A percentile compares a stretch with the other conserved stretches of the same genome.
These are phyloP conservation scores for Dothidotthia symphoricarpi DNA, from an alignment of 2,329 filamentous ascomycete species.

Conservation along the genomic window DNA sequence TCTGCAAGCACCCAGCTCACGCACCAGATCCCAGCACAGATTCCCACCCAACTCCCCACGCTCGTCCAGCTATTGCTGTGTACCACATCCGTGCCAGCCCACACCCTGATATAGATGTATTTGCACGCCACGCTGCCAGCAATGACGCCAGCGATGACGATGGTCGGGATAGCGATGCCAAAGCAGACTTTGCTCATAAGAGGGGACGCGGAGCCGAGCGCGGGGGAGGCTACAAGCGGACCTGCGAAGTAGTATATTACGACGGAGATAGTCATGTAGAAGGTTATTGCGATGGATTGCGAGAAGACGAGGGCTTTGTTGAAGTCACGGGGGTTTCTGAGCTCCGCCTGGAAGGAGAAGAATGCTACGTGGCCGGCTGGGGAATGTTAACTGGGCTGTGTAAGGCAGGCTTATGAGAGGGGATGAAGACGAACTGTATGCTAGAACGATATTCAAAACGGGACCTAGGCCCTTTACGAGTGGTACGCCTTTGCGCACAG, in stretches of 20 bases:
- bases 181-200: slow-evolving; percentile 64
- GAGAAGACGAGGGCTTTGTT: slow-evolving; percentile 62
- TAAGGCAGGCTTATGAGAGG: background rate
- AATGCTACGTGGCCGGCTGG: slow-evolving; percentile 63
- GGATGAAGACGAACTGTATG: slow-evolving; percentile 53
- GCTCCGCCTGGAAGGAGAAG: slow-evolving; percentile 64
- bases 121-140: slow-evolving; percentile 66
- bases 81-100: slow-evolving; percentile 54
- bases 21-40: slow-evolving; percentile 58
- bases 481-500: slow-evolving; percentile 20
- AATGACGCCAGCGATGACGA: slow-evolving; percentile 69
- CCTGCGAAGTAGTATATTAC: slow-evolving; percentile 69
- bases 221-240: slow-evolving; percentile 60
- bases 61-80: slow-evolving; percentile 25
- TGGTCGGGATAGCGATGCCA: slow-evolving; percentile 67
- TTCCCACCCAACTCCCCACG: slow-evolving; percentile 55
- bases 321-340: slow-evolving; percentile 61
- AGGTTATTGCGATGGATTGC: slow-evolving; percentile 57
- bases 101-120: slow-evolving; percentile 64
- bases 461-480: slow-evolving; percentile 29
- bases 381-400: background rate
- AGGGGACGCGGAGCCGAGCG: slow-evolving; percentile 60
- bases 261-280: slow-evolving; percentile 65
- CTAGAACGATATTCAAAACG: slow-evolving; percentile 64
- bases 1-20: slow-evolving; percentile 67